phyloP scores from a whole-genome alignment of 106 monocot species.

The Xerophyta viscosa region DNA sequence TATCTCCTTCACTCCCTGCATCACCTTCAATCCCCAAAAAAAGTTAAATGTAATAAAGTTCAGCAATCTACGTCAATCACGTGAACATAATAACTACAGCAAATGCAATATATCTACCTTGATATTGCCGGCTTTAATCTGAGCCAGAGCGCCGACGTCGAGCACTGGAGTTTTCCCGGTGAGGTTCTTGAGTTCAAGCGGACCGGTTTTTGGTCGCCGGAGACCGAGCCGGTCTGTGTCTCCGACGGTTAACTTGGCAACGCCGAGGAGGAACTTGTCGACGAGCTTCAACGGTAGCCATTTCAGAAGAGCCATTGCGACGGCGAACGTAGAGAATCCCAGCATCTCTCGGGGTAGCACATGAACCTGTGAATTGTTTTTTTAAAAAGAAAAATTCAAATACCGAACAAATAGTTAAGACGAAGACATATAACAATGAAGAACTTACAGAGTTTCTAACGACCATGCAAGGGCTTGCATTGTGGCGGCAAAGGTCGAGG shows the following conservation, averaged over 20 bases:
- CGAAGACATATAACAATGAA: background rate
- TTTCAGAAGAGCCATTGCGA: slow-evolving; percentile 74
- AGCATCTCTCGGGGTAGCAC: slow-evolving; percentile 82
- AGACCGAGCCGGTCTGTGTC: slow-evolving; percentile 66
- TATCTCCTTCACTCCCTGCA: slow-evolving; percentile 66
- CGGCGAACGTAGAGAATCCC: slow-evolving; percentile 73
- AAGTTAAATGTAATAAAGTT: too few species aligned
- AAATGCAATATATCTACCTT: background rate
- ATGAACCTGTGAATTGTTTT: slow-evolving; percentile 49
- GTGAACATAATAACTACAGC: background rate
- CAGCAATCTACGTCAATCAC: too few species aligned
- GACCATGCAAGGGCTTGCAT: slow-evolving; percentile 58
- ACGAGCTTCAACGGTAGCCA: slow-evolving; percentile 70
- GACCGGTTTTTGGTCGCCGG: slow-evolving; percentile 63
- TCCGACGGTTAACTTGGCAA: slow-evolving; percentile 47
- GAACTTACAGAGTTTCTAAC: slow-evolving; percentile 70
- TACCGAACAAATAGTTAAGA: background rate
- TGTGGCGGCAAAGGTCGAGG: slow-evolving; percentile 74
- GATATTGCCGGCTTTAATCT: slow-evolving; percentile 60
- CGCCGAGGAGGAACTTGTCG: slow-evolving; percentile 54
- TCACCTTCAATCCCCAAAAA: slow-evolving; percentile 72
- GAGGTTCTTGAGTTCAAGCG: slow-evolving; percentile 86
- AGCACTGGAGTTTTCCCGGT: slow-evolving; percentile 94
- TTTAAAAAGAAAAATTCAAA: too few species aligned
- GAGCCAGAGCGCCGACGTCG: slow-evolving; percentile 63